Percentiles rank a stretch among this genome's conserved stretches.
Conservation (phyloP, 2,329 filamentous ascomycete genomes). For the Penicillium sp. region DNA sequence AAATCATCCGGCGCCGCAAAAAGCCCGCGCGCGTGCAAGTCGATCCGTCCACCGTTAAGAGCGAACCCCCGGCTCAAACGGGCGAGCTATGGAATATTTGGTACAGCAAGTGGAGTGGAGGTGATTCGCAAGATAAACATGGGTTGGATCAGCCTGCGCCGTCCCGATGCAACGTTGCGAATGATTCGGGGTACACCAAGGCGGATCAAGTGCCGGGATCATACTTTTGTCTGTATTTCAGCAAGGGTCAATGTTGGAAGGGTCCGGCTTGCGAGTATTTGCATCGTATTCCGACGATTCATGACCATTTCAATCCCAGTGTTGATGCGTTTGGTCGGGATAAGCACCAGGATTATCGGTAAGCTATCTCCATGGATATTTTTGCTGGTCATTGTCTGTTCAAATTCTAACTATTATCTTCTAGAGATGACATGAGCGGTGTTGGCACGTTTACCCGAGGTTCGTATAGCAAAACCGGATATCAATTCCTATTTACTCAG, state of each 20-base stretch:
- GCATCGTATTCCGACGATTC: conserved; percentile 82
- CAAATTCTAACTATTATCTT: neutral
- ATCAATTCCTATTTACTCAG: no score
- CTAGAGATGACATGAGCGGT: conserved; percentile 73
- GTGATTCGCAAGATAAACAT: conserved; percentile 91
- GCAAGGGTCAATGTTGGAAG: conserved; percentile 61
- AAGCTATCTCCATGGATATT: neutral
- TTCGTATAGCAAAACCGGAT: neutral
- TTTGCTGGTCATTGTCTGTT: neutral
- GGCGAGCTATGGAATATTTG: conserved; percentile 97
- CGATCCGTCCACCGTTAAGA: conserved; percentile 80
- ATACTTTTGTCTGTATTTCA: conserved; percentile 82
- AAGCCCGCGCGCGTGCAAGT: conserved; percentile 89
- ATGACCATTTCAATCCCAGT: conserved; percentile 91
- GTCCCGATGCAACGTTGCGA: conserved; percentile 83
- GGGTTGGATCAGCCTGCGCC: conserved; percentile 81
- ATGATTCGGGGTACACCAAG: conserved; percentile 78
- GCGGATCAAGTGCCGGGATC: conserved; percentile 78
- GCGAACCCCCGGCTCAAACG: conserved; percentile 86
- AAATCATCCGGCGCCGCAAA: conserved; percentile 89
- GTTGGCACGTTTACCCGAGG: conserved; percentile 79
- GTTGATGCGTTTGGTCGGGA: conserved; percentile 83
- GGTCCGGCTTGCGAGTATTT: conserved; percentile 94
- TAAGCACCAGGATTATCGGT: conserved; percentile 30
- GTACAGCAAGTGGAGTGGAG: conserved; percentile 99